Conservation (phyloP, 371 early-diverging fungal species). For the Actinomucor elegans region DNA sequence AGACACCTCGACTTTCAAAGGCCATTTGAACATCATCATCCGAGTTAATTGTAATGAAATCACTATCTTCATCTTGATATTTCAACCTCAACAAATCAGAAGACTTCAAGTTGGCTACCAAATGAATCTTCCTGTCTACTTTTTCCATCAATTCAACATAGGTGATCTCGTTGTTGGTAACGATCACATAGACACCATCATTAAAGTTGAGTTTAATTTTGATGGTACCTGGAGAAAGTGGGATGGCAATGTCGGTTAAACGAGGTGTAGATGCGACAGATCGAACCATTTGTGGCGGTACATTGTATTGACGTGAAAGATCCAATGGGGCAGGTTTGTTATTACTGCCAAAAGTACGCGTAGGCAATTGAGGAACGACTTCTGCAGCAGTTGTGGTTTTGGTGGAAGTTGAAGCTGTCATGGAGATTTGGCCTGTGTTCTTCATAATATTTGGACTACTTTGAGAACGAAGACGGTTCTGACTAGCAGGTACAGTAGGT, state of each 20-base stretch:
- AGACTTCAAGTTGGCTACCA: slow-evolving; percentile 60
- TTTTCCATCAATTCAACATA: slow-evolving; percentile 74
- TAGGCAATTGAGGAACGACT: slow-evolving; percentile 4
- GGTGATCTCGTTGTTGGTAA: slow-evolving; percentile 68
- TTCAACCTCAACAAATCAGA: slow-evolving; percentile 63
- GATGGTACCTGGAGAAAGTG: slow-evolving; percentile 31
- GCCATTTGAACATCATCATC: slow-evolving; percentile 92
- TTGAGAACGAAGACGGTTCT: slow-evolving; percentile 61
- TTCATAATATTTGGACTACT: slow-evolving; percentile 68
- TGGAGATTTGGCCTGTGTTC: slow-evolving; percentile 3
- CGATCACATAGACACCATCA: slow-evolving; percentile 82
- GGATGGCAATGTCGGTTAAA: slow-evolving; percentile 14
- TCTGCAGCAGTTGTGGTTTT: background rate
- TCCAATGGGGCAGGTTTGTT: slow-evolving; percentile 17
- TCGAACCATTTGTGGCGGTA: slow-evolving; percentile 19
- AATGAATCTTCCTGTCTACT: slow-evolving; percentile 84
- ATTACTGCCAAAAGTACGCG: background rate
- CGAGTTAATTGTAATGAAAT: slow-evolving; percentile 78
- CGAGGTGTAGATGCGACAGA: slow-evolving; percentile 33
- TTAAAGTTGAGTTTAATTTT: slow-evolving; percentile 87
- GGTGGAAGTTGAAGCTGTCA: background rate
- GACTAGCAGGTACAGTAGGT: slow-evolving; percentile 20
- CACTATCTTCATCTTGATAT: slow-evolving; percentile 92
- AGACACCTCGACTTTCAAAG: slow-evolving; percentile 67
- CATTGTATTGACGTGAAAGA: slow-evolving; percentile 14